These are phyloP conservation scores for Megacollybia marginata DNA, from an alignment of 768 basidiomycete genomes.

Conservation along the genomic window DNA sequence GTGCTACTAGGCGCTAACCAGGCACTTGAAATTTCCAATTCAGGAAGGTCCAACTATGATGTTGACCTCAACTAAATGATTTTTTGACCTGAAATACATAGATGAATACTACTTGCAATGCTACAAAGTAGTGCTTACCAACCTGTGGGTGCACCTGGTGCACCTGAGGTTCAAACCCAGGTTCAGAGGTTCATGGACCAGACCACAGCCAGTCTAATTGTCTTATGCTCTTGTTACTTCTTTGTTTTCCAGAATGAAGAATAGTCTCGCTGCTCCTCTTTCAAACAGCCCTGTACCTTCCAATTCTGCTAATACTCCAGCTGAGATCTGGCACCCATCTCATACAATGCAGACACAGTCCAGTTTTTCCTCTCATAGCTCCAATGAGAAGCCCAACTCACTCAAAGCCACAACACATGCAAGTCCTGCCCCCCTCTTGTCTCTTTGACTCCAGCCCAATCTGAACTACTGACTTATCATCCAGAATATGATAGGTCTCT, in stretches of 20 bases:
- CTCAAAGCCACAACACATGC: slow-evolving; percentile 42
- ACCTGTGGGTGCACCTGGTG: too few species aligned
- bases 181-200: too few species aligned
- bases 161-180: too few species aligned
- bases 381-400: slow-evolving; percentile 52
- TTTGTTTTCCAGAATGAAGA: slow-evolving; percentile 76
- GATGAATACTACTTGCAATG: too few species aligned
- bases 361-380: slow-evolving; percentile 37
- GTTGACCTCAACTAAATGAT: too few species aligned
- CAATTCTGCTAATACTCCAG: slow-evolving; percentile 20
- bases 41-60: too few species aligned
- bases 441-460: slow-evolving; percentile 79
- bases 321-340: slow-evolving; percentile 58
- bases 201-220: too few species aligned
- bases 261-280: slow-evolving; percentile 62
- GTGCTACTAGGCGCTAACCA: too few species aligned
- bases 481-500: slow-evolving; percentile 56
- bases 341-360: slow-evolving; percentile 38
- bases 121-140: too few species aligned
- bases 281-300: slow-evolving; percentile 40
- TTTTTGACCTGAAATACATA: too few species aligned
- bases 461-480: slow-evolving; percentile 66
- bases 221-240: slow-evolving; percentile 81
- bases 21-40: too few species aligned
- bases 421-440: slow-evolving; percentile 70